Evolutionary conservation across 345 rosid species (phyloP).

Genomic region (Corchorus capsularis): DNA sequence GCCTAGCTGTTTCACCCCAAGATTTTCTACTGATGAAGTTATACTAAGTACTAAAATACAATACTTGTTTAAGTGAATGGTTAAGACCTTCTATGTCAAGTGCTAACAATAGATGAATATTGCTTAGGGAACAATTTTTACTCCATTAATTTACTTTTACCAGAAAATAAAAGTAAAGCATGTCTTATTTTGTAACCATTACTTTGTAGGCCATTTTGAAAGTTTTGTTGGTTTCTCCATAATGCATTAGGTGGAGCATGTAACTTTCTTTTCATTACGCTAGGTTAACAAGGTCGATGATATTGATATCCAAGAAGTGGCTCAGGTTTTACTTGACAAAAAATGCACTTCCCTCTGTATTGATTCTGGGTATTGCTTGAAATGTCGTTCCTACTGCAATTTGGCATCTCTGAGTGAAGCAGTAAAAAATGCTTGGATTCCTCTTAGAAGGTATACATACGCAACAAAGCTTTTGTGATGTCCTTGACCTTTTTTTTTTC

Average conservation of each 20-base stretch:
- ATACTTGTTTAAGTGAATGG: background rate
- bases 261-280: conserved; percentile 16
- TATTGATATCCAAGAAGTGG: conserved; percentile 35
- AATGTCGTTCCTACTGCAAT: conserved; percentile 54
- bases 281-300: conserved; percentile 36
- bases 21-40: background rate
- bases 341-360: conserved; percentile 26
- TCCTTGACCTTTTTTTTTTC: conserved; percentile 1
- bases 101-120: background rate
- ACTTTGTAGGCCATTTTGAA: background rate
- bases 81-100: background rate
- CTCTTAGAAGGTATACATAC: conserved; percentile 49
- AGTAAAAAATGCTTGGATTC: conserved; percentile 52
- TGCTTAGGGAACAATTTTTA: background rate
- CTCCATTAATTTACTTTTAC: background rate
- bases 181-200: background rate
- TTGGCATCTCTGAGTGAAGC: conserved; percentile 43
- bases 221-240: conserved; percentile 6
- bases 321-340: conserved; percentile 32
- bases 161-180: background rate
- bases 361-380: conserved; percentile 58
- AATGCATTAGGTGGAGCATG: conserved; percentile 2
- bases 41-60: background rate
- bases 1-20: background rate
- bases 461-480: background rate